These are phyloP conservation scores for Cutaneotrichosporon cavernicola DNA, from an alignment of 1,284 basidiomycete genomes.

Conservation along the genomic window DNA sequence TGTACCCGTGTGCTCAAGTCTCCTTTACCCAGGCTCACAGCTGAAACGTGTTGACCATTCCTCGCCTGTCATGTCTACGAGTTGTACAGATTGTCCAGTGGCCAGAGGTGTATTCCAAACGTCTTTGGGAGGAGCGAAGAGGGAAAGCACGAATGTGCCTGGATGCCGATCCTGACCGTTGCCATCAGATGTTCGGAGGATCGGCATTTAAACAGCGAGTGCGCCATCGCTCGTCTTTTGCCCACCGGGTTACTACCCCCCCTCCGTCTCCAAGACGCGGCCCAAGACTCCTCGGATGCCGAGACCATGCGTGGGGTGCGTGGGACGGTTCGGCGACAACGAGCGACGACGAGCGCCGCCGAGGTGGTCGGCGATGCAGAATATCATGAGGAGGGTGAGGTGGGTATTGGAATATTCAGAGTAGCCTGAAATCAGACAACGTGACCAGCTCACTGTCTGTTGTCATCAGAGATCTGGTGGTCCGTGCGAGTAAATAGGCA, in stretches of 20 bases:
- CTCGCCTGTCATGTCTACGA: too few relatives aligned
- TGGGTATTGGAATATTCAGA: too few relatives aligned
- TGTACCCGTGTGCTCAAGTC: too few relatives aligned
- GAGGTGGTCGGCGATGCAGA: background rate
- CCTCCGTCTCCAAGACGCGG: background rate
- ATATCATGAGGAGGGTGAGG: too few relatives aligned
- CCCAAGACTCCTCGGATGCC: background rate
- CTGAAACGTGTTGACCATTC: background rate
- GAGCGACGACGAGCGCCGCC: too few relatives aligned
- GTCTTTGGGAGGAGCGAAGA: background rate
- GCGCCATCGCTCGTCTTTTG: constrained; percentile 7
- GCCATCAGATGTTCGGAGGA: background rate
- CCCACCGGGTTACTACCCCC: background rate
- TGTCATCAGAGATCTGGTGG: too few relatives aligned
- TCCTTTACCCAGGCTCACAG: background rate
- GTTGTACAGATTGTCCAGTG: background rate
- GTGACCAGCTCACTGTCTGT: too few relatives aligned
- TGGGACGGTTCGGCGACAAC: background rate
- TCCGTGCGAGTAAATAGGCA: too few relatives aligned
- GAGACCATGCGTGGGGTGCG: background rate
- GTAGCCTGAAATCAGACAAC: too few relatives aligned
- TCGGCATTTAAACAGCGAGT: background rate
- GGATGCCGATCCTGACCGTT: background rate
- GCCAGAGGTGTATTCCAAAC: background rate
- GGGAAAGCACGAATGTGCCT: background rate